These are phyloP conservation scores for Geotrichum histeridarum DNA, from an alignment of 1,139 yeast species.

Conservation along the genomic window DNA sequence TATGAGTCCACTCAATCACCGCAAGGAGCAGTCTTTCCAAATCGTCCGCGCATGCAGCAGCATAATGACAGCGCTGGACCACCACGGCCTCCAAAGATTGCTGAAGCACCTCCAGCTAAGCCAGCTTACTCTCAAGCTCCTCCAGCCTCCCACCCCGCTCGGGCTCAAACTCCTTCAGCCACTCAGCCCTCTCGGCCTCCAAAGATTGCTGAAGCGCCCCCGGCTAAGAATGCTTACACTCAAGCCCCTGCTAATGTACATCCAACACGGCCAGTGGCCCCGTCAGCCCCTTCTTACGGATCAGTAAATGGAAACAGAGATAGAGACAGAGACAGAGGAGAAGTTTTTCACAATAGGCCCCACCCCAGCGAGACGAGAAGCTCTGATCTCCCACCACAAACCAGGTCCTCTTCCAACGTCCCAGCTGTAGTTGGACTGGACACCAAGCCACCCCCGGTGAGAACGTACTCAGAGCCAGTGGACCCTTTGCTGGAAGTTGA, in stretches of 20 bases:
- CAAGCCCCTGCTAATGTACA: background rate
- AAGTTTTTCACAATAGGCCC: too few species aligned
- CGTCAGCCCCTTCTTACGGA: background rate
- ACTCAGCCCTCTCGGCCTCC: background rate
- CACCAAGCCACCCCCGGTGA: slow-evolving; percentile 29
- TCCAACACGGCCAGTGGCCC: background rate
- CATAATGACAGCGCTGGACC: too few species aligned
- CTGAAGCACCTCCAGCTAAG: background rate
- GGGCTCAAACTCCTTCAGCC: background rate
- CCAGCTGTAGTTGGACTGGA: slow-evolving; percentile 1
- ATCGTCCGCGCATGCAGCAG: too few species aligned
- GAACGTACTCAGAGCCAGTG: slow-evolving; percentile 23
- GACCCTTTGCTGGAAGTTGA: slow-evolving; percentile 9
- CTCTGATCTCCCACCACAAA: too few species aligned
- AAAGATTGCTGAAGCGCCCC: background rate
- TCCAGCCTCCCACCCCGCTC: background rate
- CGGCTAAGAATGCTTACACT: background rate
- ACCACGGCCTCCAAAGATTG: background rate
- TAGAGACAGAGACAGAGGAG: too few species aligned
- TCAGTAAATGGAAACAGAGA: too few species aligned
- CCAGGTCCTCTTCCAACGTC: too few species aligned
- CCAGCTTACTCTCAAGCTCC: background rate
- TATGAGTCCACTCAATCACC: too few species aligned
- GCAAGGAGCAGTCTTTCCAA: too few species aligned
- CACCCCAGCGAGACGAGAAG: too few species aligned